Evolutionary conservation across 179 eudicot genomes (phyloP), one percentile per base, ranked within the genome.

Genomic region (Silene noctiflora): DNA sequence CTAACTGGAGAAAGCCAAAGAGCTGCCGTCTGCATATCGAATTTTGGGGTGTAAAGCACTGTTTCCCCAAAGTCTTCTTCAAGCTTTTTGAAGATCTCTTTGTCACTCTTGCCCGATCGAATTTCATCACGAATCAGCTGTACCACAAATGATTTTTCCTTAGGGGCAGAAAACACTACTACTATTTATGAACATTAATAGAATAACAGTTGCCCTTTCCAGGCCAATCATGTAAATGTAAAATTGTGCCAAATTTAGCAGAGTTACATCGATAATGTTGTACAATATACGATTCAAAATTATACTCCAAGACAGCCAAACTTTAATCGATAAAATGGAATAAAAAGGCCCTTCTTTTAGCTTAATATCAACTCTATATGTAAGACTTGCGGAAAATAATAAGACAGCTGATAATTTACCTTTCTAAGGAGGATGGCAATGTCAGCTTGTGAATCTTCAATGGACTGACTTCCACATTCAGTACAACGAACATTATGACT

Each of bases 401-500:
- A 11, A 8, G 19, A 24, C 71, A 62, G 17, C 8, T 35, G n/a
- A 31, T 67, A 24, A 75, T 5, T 62, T 21, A 93, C 98, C 94
- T 90, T 94, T 71, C 98, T 85, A 19, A 94, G 97, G 29, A 93
- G 91, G 83, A 95, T 86, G 73, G 99, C 99, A 78, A 95, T 75
- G 75, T 95, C 99, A 65, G 99, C 99, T 87, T 95, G 99, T 12
- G 99, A 95, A 65, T 93, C 97, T 85, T 95, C 99, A 82, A 95
- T 95, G 76, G 99, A 95, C 88, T 94, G 98, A 84, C 95, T 93
- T 20, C 99, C 99, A 85, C 97, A 95, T 72, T 95, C 99, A 6
- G 96, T 93, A 79, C 99, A 95, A 46, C 99, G 87, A 12, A 95
- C 99, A 83, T 95, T 95, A 83, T 95, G 99, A 83, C 99, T 95